Evolutionary conservation across 805 yeast species (phyloP).

Genomic region (Nematodospora valgi): DNA sequence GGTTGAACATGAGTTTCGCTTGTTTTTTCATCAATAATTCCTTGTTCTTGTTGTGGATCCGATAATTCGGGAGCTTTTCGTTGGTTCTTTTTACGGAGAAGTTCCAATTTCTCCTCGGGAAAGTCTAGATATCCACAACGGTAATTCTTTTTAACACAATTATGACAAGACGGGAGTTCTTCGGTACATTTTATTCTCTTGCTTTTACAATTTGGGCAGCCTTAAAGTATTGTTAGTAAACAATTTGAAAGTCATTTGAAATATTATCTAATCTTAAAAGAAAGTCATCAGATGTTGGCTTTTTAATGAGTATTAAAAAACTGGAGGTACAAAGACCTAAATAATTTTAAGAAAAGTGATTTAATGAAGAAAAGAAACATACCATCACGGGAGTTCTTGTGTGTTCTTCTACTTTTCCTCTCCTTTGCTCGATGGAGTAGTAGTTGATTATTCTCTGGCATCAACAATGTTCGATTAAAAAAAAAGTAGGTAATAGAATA

Average conservation of each 20-base stretch:
- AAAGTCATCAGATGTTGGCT: not conserved
- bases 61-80: too few species aligned
- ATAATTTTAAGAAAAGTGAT: not conserved
- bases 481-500: too few species aligned
- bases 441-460: too few species aligned
- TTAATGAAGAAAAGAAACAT: slow-evolving; percentile 7
- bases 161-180: slow-evolving; percentile 38
- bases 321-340: too few species aligned
- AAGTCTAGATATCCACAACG: slow-evolving; percentile 43
- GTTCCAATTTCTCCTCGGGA: slow-evolving; percentile 33
- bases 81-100: slow-evolving; percentile 32
- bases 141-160: slow-evolving; percentile 34
- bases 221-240: slow-evolving; percentile 12
- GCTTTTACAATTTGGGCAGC: slow-evolving; percentile 43
- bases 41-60: not conserved
- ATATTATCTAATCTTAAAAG: not conserved
- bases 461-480: too few species aligned
- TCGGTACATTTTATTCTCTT: slow-evolving; percentile 43
- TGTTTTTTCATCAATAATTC: too few species aligned
- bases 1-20: too few species aligned
- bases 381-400: slow-evolving; percentile 38
- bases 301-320: not conserved
- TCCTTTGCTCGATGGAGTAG: slow-evolving; percentile 10
- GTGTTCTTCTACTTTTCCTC: slow-evolving; percentile 33
- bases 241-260: not conserved